Percentiles rank a stretch among this genome's conserved stretches.
These are phyloP conservation scores for Pseudozyma tsukubaensis DNA, from an alignment of 1,284 basidiomycete genomes.

Conservation along the genomic window DNA sequence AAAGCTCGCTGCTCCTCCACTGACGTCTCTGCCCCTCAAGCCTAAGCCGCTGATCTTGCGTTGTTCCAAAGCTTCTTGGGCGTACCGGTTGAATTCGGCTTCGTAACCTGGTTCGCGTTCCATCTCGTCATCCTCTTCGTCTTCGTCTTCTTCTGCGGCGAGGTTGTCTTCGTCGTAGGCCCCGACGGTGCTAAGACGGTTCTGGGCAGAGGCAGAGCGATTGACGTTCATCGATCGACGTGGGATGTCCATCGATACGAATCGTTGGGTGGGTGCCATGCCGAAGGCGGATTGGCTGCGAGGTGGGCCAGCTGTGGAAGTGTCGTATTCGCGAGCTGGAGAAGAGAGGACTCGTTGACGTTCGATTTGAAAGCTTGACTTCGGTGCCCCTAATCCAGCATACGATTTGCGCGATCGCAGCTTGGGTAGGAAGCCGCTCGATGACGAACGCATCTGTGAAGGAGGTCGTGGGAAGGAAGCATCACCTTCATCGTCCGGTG, in stretches of 20 bases:
- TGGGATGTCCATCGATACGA: constrained; percentile 42
- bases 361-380: constrained; percentile 34
- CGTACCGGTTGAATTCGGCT: constrained; percentile 44
- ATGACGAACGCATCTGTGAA: constrained; percentile 2
- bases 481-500: not conserved
- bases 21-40: constrained; percentile 12
- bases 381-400: constrained; percentile 30
- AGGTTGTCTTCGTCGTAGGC: too few species aligned
- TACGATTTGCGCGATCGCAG: constrained; percentile 36
- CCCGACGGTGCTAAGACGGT: constrained; percentile 22
- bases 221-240: constrained; percentile 37
- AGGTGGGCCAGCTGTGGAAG: constrained; percentile 17
- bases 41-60: constrained; percentile 6
- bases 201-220: not conserved
- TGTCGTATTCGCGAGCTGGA: constrained; percentile 21
- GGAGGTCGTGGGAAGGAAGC: constrained; percentile 3
- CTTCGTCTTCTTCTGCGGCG: constrained; percentile 19
- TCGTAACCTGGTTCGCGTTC: constrained; percentile 43
- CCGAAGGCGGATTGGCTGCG: constrained; percentile 56
- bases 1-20: constrained; percentile 16
- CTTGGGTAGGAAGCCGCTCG: constrained; percentile 23
- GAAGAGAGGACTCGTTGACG: constrained; percentile 45
- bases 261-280: constrained; percentile 42
- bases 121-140: constrained; percentile 47
- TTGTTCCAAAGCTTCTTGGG: constrained; percentile 36